Evolutionary conservation across 805 yeast genomes (phyloP).

Genomic region (Yarrowia yakushimensis): DNA sequence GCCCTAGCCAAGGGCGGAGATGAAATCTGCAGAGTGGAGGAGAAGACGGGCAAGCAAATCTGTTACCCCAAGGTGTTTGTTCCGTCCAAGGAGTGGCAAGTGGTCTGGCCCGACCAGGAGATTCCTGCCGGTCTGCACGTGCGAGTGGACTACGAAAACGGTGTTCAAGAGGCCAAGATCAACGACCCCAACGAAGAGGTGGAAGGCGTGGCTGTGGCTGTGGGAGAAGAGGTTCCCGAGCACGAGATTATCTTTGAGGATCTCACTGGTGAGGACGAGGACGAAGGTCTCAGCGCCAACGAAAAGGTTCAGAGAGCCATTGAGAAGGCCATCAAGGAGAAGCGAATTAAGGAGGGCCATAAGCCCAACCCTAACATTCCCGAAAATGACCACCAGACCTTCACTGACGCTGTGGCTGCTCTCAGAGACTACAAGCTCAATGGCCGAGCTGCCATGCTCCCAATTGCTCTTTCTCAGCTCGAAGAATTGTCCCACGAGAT

Average conservation of each 20-base stretch:
- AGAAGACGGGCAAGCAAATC: constrained; percentile 16
- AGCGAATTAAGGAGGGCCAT: constrained; percentile 3
- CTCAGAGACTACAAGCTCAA: neutral
- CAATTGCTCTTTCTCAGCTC: neutral
- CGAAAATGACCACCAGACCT: constrained; percentile 1
- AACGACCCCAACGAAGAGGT: constrained; percentile 38
- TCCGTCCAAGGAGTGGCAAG: constrained; percentile 66
- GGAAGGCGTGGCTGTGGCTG: constrained; percentile 24
- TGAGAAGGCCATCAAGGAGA: constrained; percentile 17
- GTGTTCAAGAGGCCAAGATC: constrained; percentile 63
- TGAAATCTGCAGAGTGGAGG: constrained; percentile 9
- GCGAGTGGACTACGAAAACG: constrained; percentile 65
- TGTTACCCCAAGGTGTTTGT: constrained; percentile 42
- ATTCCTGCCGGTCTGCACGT: constrained; percentile 79
- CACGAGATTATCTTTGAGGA: neutral
- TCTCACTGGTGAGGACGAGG: neutral
- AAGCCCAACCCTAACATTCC: constrained; percentile 22
- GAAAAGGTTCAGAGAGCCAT: constrained; percentile 12
- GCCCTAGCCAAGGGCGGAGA: neutral
- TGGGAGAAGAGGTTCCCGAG: constrained; percentile 14
- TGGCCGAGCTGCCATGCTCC: neutral
- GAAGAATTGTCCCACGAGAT: constrained; percentile 21
- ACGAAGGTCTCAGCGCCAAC: neutral
- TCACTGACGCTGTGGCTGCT: neutral
- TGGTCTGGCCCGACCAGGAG: constrained; percentile 61